Evolutionary conservation across 768 basidiomycete genomes (phyloP).

Genomic region (Suillus alpinus): DNA sequence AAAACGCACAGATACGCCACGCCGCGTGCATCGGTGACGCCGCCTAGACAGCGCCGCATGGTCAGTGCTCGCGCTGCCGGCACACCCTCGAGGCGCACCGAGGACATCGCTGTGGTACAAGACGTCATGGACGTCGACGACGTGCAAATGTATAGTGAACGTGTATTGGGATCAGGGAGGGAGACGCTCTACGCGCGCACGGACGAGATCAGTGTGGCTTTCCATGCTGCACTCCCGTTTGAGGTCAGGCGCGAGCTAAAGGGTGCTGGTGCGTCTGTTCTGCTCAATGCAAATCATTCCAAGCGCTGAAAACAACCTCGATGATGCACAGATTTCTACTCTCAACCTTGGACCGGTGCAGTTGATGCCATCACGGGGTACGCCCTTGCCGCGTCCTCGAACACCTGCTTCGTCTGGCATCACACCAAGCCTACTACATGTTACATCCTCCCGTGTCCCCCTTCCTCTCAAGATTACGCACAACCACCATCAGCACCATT

Average conservation of each 20-base stretch:
- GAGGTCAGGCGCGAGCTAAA: constrained; percentile 73
- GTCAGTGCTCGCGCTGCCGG: constrained; percentile 19
- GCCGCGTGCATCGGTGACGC: constrained; percentile 20
- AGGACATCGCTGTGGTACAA: constrained; percentile 42
- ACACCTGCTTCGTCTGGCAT: constrained; percentile 83
- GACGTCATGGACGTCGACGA: constrained; percentile 73
- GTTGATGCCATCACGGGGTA: constrained; percentile 74
- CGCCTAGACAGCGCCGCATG: constrained; percentile 26
- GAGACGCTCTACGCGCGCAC: constrained; percentile 61
- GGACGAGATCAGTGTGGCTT: constrained; percentile 61
- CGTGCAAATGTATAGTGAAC: constrained; percentile 37
- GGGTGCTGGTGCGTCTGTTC: constrained; percentile 49
- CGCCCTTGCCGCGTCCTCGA: constrained; percentile 65
- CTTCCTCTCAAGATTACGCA: constrained; percentile 34
- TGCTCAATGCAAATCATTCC: not conserved
- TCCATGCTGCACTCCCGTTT: constrained; percentile 68
- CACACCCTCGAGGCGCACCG: constrained; percentile 19
- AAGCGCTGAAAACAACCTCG: not conserved
- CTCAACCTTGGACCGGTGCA: constrained; percentile 64
- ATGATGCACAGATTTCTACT: constrained; percentile 54
- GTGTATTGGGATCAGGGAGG: constrained; percentile 22
- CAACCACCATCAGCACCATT: constrained; percentile 49
- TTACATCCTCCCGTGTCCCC: constrained; percentile 77
- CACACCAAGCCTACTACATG: constrained; percentile 77
- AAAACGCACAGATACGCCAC: constrained; percentile 39